Evolutionary conservation across 2,329 filamentous ascomycete species (phyloP).

Genomic region (Saccharata proteae): DNA sequence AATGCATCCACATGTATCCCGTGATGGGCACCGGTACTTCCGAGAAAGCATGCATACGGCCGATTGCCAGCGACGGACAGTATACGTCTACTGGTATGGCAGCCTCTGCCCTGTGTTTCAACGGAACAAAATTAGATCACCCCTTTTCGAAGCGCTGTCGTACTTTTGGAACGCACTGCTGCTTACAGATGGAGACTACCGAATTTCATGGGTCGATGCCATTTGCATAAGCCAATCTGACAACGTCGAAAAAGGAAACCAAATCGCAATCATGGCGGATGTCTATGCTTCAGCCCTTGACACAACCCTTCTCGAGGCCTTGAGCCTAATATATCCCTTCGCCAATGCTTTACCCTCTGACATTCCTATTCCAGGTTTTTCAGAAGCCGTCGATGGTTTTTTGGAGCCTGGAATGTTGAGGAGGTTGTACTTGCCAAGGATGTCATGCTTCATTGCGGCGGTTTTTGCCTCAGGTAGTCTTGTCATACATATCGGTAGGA

Average conservation of each 20-base stretch:
- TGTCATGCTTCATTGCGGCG: not conserved
- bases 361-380: constrained; percentile 2
- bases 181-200: not conserved
- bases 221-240: constrained; percentile 12
- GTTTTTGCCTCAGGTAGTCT: not conserved
- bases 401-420: not conserved
- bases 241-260: constrained; percentile 5
- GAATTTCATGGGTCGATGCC: constrained; percentile 10
- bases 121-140: no score
- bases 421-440: not conserved
- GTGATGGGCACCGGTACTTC: no score
- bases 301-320: not conserved
- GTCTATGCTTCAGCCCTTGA: constrained; percentile 8
- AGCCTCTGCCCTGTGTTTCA: no score
- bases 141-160: constrained; percentile 1
- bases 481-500: constrained; percentile 1
- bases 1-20: no score
- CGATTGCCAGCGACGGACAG: no score
- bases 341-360: not conserved
- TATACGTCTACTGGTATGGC: no score
- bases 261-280: constrained; percentile 10
- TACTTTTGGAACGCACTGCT: constrained; percentile 3
- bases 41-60: no score
- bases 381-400: not conserved
- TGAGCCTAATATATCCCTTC: not conserved